A percentile compares a stretch with the other conserved stretches of the same genome.
Conservation (phyloP, 805 yeast species). For the Candida fluviatilis region DNA sequence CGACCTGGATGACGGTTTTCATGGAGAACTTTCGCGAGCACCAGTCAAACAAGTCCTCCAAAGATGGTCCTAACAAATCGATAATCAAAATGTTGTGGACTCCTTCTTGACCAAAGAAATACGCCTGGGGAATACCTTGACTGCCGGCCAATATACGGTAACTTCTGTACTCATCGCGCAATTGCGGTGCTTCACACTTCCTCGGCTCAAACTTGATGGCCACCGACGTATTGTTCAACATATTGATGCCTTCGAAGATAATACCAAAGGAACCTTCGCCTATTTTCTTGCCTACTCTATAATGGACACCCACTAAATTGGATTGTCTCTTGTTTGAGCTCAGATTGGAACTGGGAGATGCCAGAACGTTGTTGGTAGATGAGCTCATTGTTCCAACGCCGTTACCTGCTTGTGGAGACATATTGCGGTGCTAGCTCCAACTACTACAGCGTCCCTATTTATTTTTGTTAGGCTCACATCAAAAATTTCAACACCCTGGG, state of each 20-base stretch:
- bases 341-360: neutral
- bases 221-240: constrained; percentile 87
- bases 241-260: constrained; percentile 90
- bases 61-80: constrained; percentile 90
- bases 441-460: neutral
- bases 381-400: neutral
- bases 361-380: neutral
- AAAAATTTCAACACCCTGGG: too few relatives aligned
- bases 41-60: constrained; percentile 97
- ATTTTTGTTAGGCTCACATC: neutral
- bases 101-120: constrained; percentile 98
- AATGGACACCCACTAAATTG: constrained; percentile 81
- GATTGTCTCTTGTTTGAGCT: constrained; percentile 1
- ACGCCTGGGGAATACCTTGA: constrained; percentile 91
- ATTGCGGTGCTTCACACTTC: constrained; percentile 95
- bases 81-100: constrained; percentile 92
- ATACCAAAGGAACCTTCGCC: constrained; percentile 99
- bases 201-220: constrained; percentile 97
- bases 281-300: constrained; percentile 93
- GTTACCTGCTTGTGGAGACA: constrained; percentile 2
- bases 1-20: constrained; percentile 89
- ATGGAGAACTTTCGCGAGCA: constrained; percentile 86
- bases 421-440: neutral
- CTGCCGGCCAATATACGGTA: constrained; percentile 81
- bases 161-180: constrained; percentile 95